phyloP scores from a whole-genome alignment of 2,329 filamentous ascomycete species.

The Venturia carpophila region DNA sequence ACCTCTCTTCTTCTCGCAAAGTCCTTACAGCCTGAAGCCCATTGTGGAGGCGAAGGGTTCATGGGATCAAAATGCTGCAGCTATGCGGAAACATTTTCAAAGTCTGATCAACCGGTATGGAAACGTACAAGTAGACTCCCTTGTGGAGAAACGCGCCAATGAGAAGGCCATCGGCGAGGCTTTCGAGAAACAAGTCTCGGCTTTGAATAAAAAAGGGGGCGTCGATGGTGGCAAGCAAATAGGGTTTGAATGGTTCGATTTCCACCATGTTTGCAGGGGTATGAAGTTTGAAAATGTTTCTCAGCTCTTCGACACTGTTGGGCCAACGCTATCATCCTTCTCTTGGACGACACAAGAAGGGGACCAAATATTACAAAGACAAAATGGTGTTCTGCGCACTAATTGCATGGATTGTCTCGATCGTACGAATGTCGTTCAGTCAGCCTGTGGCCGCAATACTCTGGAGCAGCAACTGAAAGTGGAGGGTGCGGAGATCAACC shows the following conservation, averaged over 20 bases:
- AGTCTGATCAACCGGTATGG: conserved; percentile 64
- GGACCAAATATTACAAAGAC: conserved; percentile 39
- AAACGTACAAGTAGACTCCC: conserved; percentile 65
- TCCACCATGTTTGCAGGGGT: conserved; percentile 82
- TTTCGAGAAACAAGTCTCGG: conserved; percentile 61
- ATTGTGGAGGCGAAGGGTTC: conserved; percentile 76
- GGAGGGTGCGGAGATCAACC: conserved; percentile 67
- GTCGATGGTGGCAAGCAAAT: conserved; percentile 45
- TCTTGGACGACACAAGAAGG: conserved; percentile 59
- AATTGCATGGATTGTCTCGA: conserved; percentile 99
- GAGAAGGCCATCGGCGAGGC: conserved; percentile 72
- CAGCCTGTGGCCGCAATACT: conserved; percentile 75
- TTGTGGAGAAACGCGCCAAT: conserved; percentile 81
- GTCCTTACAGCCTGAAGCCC: conserved; percentile 87
- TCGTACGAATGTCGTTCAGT: conserved; percentile 91
- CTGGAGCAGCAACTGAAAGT: conserved; percentile 70
- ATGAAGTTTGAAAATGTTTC: conserved; percentile 98
- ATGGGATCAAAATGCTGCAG: conserved; percentile 65
- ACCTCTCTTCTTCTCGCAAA: conserved; percentile 90
- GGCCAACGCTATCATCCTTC: conserved; percentile 57
- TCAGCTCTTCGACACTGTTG: conserved; percentile 63
- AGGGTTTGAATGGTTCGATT: conserved; percentile 93
- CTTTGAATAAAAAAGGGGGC: conserved; percentile 56
- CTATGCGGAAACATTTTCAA: conserved; percentile 73
- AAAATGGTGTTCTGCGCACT: conserved; percentile 75